Conservation (phyloP, 2,329 filamentous ascomycete species). For the Blastomyces emzantsi region DNA sequence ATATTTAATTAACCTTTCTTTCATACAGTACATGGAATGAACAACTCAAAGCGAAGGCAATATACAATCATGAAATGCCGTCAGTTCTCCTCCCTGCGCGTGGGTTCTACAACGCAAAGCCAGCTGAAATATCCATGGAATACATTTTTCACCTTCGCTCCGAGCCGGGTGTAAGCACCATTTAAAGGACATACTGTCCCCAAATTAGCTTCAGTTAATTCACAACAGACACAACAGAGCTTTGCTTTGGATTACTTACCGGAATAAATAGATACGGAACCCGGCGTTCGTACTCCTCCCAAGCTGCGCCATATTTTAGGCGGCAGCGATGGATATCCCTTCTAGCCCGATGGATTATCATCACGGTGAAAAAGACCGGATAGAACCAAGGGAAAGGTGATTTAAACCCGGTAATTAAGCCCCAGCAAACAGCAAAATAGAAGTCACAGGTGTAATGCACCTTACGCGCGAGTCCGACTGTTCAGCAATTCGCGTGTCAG, state of each 20-base stretch:
- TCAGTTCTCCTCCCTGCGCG: not conserved
- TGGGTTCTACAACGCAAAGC: not conserved
- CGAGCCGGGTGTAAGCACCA: not conserved
- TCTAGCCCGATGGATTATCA: conserved; percentile 69
- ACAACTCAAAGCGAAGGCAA: not conserved
- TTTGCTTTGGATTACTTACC: conserved; percentile 28
- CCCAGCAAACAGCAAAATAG: conserved; percentile 70
- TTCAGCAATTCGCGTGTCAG: conserved; percentile 16
- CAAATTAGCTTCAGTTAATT: not conserved
- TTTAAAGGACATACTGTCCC: conserved; percentile 7
- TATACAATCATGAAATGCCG: not conserved
- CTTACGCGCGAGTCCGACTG: conserved; percentile 63
- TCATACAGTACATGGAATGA: not conserved
- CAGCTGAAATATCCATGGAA: not conserved
- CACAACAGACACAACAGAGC: not conserved
- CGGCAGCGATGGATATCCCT: conserved; percentile 68
- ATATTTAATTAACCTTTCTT: not conserved
- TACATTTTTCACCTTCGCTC: not conserved
- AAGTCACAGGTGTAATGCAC: conserved; percentile 72
- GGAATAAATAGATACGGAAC: conserved; percentile 83
- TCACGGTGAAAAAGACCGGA: conserved; percentile 65
- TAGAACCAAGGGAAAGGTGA: conserved; percentile 81
- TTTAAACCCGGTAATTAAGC: conserved; percentile 67
- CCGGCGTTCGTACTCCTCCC: conserved; percentile 67
- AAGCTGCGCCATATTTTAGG: conserved; percentile 72